Conservation (phyloP, 2,329 filamentous ascomycete genomes). For the Sarocladium oryzae region DNA sequence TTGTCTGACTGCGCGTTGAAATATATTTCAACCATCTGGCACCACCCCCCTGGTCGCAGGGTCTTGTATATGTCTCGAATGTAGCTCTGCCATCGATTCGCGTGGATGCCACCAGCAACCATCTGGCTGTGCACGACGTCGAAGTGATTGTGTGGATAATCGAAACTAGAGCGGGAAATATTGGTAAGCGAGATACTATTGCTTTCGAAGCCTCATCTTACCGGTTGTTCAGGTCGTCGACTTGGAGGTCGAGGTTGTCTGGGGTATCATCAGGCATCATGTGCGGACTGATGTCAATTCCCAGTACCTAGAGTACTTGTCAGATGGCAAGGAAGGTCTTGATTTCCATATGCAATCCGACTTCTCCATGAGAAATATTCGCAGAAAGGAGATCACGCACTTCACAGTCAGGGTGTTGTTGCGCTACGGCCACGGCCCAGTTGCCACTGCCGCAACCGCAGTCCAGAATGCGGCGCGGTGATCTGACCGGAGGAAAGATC, state of each 20-base stretch:
- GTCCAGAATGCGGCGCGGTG: slow-evolving; percentile 57
- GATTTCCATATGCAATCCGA: no score
- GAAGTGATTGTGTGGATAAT: slow-evolving; percentile 65
- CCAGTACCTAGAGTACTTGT: slow-evolving; percentile 50
- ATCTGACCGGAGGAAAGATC: slow-evolving; percentile 61
- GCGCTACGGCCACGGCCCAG: slow-evolving; percentile 65
- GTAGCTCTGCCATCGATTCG: slow-evolving; percentile 67
- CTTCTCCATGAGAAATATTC: no score
- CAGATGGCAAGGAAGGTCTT: no score
- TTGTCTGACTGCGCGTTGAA: slow-evolving; percentile 82
- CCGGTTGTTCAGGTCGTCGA: slow-evolving; percentile 65
- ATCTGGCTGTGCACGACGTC: slow-evolving; percentile 78
- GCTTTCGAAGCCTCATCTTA: slow-evolving; percentile 22
- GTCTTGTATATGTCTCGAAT: slow-evolving; percentile 68
- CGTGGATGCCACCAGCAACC: slow-evolving; percentile 65
- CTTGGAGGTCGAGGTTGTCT: slow-evolving; percentile 62
- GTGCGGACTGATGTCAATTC: slow-evolving; percentile 65
- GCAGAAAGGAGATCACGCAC: no score
- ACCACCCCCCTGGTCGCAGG: slow-evolving; percentile 72
- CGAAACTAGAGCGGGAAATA: slow-evolving; percentile 42
- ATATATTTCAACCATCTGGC: slow-evolving; percentile 84
- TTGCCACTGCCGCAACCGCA: slow-evolving; percentile 66
- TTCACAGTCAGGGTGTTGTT: slow-evolving; percentile 56
- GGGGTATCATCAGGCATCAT: slow-evolving; percentile 60
- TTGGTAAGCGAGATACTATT: not conserved